phyloP scores from a whole-genome alignment of 148 eudicot species.

The Pharnaceum exiguum region DNA sequence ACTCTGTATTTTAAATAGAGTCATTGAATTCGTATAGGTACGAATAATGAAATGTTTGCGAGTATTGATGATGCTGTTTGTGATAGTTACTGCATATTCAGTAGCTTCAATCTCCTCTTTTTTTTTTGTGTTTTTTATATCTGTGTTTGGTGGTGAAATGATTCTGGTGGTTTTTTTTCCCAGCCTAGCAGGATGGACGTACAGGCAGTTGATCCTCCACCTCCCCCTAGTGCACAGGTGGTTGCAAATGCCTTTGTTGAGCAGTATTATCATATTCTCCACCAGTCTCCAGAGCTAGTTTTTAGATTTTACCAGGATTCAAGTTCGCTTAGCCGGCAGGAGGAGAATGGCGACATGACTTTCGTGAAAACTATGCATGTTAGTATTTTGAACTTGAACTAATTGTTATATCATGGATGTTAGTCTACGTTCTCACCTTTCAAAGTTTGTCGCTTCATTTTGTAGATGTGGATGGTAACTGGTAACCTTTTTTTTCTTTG shows the following conservation, averaged over 20 bases:
- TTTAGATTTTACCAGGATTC: constrained; percentile 63
- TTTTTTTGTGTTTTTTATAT: background rate
- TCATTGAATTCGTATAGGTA: no score
- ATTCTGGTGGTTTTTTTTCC: background rate
- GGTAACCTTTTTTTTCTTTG: no score
- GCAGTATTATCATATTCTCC: constrained; percentile 74
- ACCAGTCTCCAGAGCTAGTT: constrained; percentile 57
- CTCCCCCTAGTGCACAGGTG: constrained; percentile 36
- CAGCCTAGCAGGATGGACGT: constrained; percentile 25
- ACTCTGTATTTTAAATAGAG: no score
- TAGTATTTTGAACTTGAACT: constrained; percentile 17
- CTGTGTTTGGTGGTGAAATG: background rate
- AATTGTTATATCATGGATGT: background rate
- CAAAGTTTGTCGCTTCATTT: no score
- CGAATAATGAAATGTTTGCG: no score
- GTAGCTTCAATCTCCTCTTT: background rate
- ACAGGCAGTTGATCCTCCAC: constrained; percentile 12
- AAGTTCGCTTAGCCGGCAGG: constrained; percentile 65
- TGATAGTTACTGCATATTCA: no score
- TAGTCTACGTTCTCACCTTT: no score
- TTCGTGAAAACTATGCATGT: constrained; percentile 63
- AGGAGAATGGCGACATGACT: constrained; percentile 43
- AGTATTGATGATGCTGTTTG: no score
- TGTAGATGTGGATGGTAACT: no score
- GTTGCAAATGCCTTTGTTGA: constrained; percentile 78